Conservation (phyloP, 2,329 filamentous ascomycete genomes). For the Venturia aucupariae region DNA sequence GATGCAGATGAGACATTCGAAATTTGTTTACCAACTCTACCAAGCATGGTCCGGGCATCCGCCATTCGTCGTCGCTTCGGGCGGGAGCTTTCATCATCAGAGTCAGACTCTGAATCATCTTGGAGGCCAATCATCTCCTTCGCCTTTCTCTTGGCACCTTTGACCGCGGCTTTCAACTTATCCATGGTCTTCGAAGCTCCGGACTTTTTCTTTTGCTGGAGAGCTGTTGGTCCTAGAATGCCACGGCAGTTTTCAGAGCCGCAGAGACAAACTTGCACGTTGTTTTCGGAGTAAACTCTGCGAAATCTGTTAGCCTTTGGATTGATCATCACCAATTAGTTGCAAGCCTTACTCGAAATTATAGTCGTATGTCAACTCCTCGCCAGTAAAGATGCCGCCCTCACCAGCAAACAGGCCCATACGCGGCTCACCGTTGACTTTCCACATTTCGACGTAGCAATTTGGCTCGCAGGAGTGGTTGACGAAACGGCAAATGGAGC, state of each 20-base stretch:
- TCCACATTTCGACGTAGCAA: slow-evolving; percentile 97
- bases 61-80: neutral
- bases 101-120: slow-evolving; percentile 1
- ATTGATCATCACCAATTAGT: slow-evolving; percentile 21
- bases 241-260: slow-evolving; percentile 53
- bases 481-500: slow-evolving; percentile 93
- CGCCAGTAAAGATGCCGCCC: slow-evolving; percentile 80
- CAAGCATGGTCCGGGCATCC: neutral
- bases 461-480: slow-evolving; percentile 97
- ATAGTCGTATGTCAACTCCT: slow-evolving; percentile 93
- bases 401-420: slow-evolving; percentile 97
- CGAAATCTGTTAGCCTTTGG: neutral
- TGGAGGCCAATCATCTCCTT: slow-evolving; percentile 12
- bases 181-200: slow-evolving; percentile 1
- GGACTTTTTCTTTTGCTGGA: slow-evolving; percentile 20
- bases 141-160: slow-evolving; percentile 15
- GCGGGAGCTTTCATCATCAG: neutral
- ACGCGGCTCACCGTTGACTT: slow-evolving; percentile 81
- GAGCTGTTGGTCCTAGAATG: slow-evolving; percentile 44
- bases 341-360: slow-evolving; percentile 52
- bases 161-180: slow-evolving; percentile 2
- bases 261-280: slow-evolving; percentile 55
- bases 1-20: neutral
- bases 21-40: neutral
- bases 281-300: slow-evolving; percentile 50